Conservation (phyloP, 148 eudicot species). For the Amaranthus palmeri region DNA sequence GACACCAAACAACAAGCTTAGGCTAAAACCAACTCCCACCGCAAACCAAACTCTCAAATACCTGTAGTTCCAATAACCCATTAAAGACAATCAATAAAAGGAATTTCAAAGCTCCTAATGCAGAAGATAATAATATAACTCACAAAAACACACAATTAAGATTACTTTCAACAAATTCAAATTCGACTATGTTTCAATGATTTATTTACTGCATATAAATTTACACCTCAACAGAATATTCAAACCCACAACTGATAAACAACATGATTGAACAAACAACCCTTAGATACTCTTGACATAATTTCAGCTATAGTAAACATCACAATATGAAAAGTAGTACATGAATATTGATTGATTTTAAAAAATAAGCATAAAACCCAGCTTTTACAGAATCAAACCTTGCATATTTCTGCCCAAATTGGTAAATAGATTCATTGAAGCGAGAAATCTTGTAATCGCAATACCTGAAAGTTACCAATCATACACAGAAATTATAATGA, state of each 20-base stretch:
- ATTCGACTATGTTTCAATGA: too few relatives aligned
- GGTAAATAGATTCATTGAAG: slow-evolving; percentile 55
- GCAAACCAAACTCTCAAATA: slow-evolving; percentile 71
- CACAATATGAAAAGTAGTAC: too few relatives aligned
- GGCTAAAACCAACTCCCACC: slow-evolving; percentile 69
- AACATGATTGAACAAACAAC: too few relatives aligned
- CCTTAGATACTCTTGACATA: too few relatives aligned
- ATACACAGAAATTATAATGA: not conserved
- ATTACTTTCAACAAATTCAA: too few relatives aligned
- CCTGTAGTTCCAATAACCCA: slow-evolving; percentile 33
- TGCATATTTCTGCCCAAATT: slow-evolving; percentile 52
- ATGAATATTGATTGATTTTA: too few relatives aligned
- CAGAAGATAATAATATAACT: not conserved
- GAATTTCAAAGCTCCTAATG: not conserved
- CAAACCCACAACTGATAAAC: too few relatives aligned
- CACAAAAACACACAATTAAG: not conserved
- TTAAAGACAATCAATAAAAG: not conserved
- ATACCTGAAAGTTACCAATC: slow-evolving; percentile 38
- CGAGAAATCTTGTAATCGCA: slow-evolving; percentile 60
- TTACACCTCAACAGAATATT: too few relatives aligned
- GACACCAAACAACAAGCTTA: slow-evolving; percentile 61
- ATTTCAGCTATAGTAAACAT: too few relatives aligned
- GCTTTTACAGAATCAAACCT: slow-evolving; percentile 32
- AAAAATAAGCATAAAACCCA: not conserved
- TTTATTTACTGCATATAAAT: too few relatives aligned